These are phyloP conservation scores for Colletotrichum sp. DNA, from an alignment of 2,329 filamentous ascomycete species.

Conservation along the genomic window DNA sequence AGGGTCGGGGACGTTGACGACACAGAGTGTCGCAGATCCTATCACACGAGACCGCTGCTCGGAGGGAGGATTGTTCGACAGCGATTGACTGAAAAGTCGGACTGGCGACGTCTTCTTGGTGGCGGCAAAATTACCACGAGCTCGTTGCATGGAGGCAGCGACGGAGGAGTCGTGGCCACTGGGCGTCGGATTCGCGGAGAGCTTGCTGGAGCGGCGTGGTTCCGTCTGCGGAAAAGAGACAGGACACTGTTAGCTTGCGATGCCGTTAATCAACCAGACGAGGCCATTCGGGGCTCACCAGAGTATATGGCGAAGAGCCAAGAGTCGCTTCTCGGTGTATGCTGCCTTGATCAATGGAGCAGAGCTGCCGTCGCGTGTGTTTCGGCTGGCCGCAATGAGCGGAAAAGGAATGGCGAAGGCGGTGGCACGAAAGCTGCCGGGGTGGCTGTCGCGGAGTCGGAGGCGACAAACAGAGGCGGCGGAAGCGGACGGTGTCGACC, in stretches of 20 bases:
- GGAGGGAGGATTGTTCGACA: not conserved
- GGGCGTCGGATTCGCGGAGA: not conserved
- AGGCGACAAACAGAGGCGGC: not conserved
- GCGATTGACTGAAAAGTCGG: not conserved
- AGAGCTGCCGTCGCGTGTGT: not conserved
- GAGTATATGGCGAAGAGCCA: not conserved
- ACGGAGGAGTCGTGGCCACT: not conserved
- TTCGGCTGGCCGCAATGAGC: not conserved
- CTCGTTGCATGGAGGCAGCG: not conserved
- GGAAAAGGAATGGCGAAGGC: not conserved
- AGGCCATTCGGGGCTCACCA: not conserved
- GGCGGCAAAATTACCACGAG: not conserved
- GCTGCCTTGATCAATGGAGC: not conserved
- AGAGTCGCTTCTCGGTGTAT: not conserved
- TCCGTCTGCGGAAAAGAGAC: not conserved
- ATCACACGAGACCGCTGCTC: not conserved
- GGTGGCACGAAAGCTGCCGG: slow-evolving; percentile 2
- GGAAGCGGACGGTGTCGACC: not conserved
- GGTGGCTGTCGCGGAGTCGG: not conserved
- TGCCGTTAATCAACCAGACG: not conserved
- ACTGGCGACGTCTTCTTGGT: not conserved
- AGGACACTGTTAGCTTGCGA: not conserved
- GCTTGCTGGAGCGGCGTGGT: not conserved
- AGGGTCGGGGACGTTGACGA: not conserved
- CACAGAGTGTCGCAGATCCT: slow-evolving; percentile 8